Conservation (phyloP, 805 yeast genomes). For the Metschnikowia colocasiae region DNA sequence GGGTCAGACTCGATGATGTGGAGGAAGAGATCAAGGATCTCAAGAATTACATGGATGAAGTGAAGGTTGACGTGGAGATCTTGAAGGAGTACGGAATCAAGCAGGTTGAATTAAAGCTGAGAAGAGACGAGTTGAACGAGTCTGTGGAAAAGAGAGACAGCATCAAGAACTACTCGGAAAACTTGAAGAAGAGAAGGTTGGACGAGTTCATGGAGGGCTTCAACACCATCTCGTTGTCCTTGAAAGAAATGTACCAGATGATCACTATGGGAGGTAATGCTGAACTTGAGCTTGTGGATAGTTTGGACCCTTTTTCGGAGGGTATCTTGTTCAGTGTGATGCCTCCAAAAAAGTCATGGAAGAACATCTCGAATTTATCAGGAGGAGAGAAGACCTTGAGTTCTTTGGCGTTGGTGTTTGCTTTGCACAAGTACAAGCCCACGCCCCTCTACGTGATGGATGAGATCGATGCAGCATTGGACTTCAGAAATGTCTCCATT, state of each 20-base stretch:
- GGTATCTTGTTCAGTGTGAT: slow-evolving; percentile 95
- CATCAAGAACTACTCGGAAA: slow-evolving; percentile 59
- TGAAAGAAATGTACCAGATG: slow-evolving; percentile 97
- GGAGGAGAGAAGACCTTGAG: slow-evolving; percentile 98
- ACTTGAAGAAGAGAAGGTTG: slow-evolving; percentile 64
- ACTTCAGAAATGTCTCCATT: slow-evolving; percentile 93
- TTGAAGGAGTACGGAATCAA: slow-evolving; percentile 73
- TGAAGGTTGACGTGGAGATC: slow-evolving; percentile 67
- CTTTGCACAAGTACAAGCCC: slow-evolving; percentile 92
- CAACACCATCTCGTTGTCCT: slow-evolving; percentile 74
- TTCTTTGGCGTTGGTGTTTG: slow-evolving; percentile 92
- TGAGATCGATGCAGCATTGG: slow-evolving; percentile 98
- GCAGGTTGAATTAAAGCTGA: slow-evolving; percentile 55
- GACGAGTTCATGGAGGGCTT: slow-evolving; percentile 95
- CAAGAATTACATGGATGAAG: slow-evolving; percentile 52
- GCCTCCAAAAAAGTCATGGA: slow-evolving; percentile 99
- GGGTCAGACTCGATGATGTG: slow-evolving; percentile 46
- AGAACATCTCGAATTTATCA: slow-evolving; percentile 86
- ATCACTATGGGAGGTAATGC: slow-evolving; percentile 99
- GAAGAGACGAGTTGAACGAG: slow-evolving; percentile 63
- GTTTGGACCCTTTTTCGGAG: slow-evolving; percentile 96
- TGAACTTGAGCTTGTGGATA: slow-evolving; percentile 90
- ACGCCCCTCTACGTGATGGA: slow-evolving; percentile 98
- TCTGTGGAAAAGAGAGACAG: slow-evolving; percentile 67
- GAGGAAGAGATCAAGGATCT: slow-evolving; percentile 50